Conservation (phyloP, 2,329 filamentous ascomycete genomes). For the Talaromyces sp. region DNA sequence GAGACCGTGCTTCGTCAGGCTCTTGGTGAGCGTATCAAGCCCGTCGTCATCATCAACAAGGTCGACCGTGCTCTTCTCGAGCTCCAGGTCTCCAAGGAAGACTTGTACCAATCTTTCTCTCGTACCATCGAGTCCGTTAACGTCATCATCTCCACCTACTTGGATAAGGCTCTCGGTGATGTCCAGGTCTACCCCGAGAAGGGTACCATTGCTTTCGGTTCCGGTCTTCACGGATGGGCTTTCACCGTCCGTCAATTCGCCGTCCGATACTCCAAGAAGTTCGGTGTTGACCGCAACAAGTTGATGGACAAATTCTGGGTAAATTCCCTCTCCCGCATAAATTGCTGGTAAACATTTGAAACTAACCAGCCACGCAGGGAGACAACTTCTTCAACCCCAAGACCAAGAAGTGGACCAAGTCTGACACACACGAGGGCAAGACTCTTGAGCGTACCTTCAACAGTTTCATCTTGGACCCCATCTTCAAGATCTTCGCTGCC, state of each 20-base stretch:
- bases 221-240: constrained; percentile 99
- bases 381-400: constrained; percentile 99
- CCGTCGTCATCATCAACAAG: constrained; percentile 99
- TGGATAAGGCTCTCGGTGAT: constrained; percentile 93
- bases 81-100: constrained; percentile 97
- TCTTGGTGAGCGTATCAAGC: constrained; percentile 99
- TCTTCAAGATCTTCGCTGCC: constrained; percentile 96
- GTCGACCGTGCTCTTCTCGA: constrained; percentile 99
- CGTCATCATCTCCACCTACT: constrained; percentile 99
- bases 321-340: constrained; percentile 44
- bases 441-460: constrained; percentile 96
- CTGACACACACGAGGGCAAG: constrained; percentile 76
- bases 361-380: constrained; percentile 43
- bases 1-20: constrained; percentile 99
- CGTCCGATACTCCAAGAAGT: constrained; percentile 96
- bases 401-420: constrained; percentile 99
- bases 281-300: constrained; percentile 99
- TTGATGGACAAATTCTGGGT: constrained; percentile 99
- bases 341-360: constrained; percentile 9
- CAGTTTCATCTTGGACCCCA: constrained; percentile 98
- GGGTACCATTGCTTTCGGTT: constrained; percentile 98
- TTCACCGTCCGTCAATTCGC: constrained; percentile 99
- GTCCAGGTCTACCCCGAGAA: constrained; percentile 97
- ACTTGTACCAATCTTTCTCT: constrained; percentile 99
- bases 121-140: constrained; percentile 99